Percentiles rank a stretch among this genome's conserved stretches.
Evolutionary conservation across 495 filamentous ascomycete genomes (phyloP).

Genomic region (Emericellopsis terricola): DNA sequence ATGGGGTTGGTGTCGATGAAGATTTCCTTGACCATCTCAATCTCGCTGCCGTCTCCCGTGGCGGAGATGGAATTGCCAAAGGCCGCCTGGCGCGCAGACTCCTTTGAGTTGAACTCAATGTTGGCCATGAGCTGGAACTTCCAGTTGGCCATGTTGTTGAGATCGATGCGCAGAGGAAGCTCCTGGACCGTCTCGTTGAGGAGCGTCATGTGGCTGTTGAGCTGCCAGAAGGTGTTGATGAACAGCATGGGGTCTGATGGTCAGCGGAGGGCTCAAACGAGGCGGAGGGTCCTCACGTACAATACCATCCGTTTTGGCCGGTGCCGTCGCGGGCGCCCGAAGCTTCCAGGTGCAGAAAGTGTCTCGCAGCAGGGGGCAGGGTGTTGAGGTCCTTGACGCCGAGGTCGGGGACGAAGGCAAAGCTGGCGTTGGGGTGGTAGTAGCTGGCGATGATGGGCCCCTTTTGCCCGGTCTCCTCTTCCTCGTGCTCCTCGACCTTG

Average conservation of each 20-base stretch:
- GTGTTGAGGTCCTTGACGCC: constrained; percentile 46
- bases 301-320: constrained; percentile 93
- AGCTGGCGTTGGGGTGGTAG: constrained; percentile 89
- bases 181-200: constrained; percentile 79
- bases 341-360: constrained; percentile 60
- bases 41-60: constrained; percentile 42
- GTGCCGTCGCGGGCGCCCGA: constrained; percentile 56
- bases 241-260: constrained; percentile 52
- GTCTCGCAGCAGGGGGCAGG: constrained; percentile 54
- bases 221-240: constrained; percentile 93
- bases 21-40: constrained; percentile 91
- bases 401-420: constrained; percentile 71
- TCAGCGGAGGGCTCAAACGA: neutral
- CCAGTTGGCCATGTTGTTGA: constrained; percentile 74
- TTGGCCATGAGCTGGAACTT: constrained; percentile 74
- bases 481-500: constrained; percentile 20
- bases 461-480: constrained; percentile 30
- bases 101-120: constrained; percentile 74
- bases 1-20: constrained; percentile 88
- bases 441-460: constrained; percentile 62
- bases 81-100: constrained; percentile 51
- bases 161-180: constrained; percentile 67
- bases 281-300: constrained; percentile 15
- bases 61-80: constrained; percentile 44
- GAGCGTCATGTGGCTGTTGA: constrained; percentile 76